A percentile compares a stretch with the other conserved stretches of the same genome.
These are phyloP conservation scores for Microdochium trichocladiopsis DNA, from an alignment of 2,329 filamentous ascomycete species.

Conservation along the genomic window DNA sequence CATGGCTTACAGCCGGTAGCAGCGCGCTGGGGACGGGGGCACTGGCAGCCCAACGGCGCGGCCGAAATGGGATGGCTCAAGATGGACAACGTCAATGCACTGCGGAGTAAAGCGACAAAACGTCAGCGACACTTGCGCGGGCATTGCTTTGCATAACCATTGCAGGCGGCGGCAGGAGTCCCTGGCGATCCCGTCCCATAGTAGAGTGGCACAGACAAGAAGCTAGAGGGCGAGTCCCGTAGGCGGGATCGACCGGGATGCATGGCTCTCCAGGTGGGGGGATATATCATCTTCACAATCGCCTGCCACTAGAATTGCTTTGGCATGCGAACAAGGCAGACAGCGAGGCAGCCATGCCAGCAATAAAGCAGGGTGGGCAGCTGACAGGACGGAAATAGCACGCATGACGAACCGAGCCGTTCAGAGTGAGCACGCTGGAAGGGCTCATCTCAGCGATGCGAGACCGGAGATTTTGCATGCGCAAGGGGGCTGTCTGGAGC, in stretches of 20 bases:
- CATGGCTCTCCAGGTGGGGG: too few species aligned
- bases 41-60: too few species aligned
- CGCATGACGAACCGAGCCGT: background rate
- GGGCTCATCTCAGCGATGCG: background rate
- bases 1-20: background rate
- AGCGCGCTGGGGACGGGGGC: background rate
- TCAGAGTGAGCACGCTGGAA: background rate
- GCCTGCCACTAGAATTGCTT: too few species aligned
- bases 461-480: background rate
- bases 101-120: background rate
- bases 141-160: too few species aligned
- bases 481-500: background rate
- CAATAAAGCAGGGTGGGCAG: background rate
- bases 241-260: too few species aligned
- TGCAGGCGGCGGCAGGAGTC: background rate
- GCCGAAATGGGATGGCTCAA: background rate
- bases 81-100: background rate
- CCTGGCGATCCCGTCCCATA: background rate
- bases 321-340: too few species aligned
- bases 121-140: too few species aligned
- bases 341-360: too few species aligned
- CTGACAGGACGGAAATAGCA: background rate
- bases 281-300: too few species aligned
- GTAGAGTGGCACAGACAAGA: background rate
- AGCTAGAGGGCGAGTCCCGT: background rate